Percentiles rank a stretch among this genome's conserved stretches.
Evolutionary conservation across 371 early-diverging fungal species (phyloP).

Genomic region (Haplosporangium sp.): DNA sequence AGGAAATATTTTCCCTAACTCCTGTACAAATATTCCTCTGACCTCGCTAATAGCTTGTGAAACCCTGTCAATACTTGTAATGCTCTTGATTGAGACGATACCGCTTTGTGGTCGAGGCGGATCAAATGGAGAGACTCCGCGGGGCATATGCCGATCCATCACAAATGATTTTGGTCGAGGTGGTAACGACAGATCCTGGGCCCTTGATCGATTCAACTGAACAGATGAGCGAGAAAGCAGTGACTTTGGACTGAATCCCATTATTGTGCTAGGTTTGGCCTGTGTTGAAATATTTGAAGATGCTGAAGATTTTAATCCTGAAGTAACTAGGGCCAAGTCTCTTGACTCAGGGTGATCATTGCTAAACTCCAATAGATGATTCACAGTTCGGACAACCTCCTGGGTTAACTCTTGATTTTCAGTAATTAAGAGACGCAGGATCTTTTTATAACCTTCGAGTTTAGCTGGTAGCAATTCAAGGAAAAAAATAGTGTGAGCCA

Average conservation of each 20-base stretch:
- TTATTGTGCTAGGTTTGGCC: slow-evolving; percentile 7
- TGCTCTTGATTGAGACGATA: slow-evolving; percentile 14
- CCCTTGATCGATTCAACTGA: slow-evolving; percentile 26
- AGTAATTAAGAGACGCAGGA: slow-evolving; percentile 49
- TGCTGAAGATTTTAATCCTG: slow-evolving; percentile 21
- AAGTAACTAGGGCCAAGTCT: slow-evolving; percentile 29
- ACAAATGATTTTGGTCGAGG: slow-evolving; percentile 44
- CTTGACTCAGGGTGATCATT: slow-evolving; percentile 29
- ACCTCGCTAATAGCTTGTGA: slow-evolving; percentile 55
- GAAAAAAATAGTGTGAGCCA: neutral
- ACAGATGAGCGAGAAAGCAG: slow-evolving; percentile 46
- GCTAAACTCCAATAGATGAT: slow-evolving; percentile 53
- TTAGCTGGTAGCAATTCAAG: slow-evolving; percentile 28
- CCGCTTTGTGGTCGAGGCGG: slow-evolving; percentile 32
- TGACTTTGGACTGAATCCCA: slow-evolving; percentile 37
- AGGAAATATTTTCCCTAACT: slow-evolving; percentile 53
- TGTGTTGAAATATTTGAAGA: slow-evolving; percentile 3
- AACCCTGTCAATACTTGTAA: slow-evolving; percentile 43
- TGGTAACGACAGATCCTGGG: slow-evolving; percentile 29
- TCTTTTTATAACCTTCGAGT: slow-evolving; percentile 56
- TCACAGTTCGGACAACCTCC: slow-evolving; percentile 57
- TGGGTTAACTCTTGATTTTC: slow-evolving; percentile 51
- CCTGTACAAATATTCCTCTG: slow-evolving; percentile 57
- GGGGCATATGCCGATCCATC: slow-evolving; percentile 26
- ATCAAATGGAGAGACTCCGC: slow-evolving; percentile 41